These are phyloP conservation scores for Globisporangium yorkense DNA, from an alignment of 352 stramenopile genomes.

Conservation along the genomic window DNA sequence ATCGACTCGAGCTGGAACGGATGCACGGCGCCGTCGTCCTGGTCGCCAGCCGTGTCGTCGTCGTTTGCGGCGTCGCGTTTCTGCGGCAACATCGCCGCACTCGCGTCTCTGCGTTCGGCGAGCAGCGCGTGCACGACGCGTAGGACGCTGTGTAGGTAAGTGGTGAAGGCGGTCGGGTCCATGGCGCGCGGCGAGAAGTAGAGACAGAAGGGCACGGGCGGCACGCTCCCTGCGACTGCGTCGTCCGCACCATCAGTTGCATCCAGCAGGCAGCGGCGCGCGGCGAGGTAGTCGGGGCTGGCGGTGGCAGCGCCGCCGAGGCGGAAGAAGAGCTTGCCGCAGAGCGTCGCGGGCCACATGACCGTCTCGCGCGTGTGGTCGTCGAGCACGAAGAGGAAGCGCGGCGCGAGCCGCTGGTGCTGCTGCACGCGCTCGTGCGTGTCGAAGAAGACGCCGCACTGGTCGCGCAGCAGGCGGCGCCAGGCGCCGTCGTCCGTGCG, in stretches of 20 bases:
- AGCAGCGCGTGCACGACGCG: slow-evolving; percentile 13
- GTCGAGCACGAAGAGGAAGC: slow-evolving; percentile 27
- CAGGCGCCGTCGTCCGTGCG: slow-evolving; percentile 13
- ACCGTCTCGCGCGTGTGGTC: slow-evolving; percentile 26
- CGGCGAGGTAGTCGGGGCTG: slow-evolving; percentile 17
- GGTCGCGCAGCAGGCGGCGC: slow-evolving; percentile 20
- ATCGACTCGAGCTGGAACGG: slow-evolving; percentile 25
- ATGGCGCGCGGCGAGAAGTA: slow-evolving; percentile 25
- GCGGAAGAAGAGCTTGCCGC: slow-evolving; percentile 13
- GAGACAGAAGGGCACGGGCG: slow-evolving; percentile 23
- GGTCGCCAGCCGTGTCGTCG: neutral
- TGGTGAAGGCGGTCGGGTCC: slow-evolving; percentile 17
- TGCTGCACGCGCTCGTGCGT: slow-evolving; percentile 7
- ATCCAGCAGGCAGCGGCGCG: slow-evolving; percentile 4
- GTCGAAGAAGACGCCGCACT: slow-evolving; percentile 20
- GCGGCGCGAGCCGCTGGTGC: slow-evolving; percentile 3
- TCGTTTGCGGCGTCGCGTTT: neutral
- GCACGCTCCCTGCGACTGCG: neutral
- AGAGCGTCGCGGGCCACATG: slow-evolving; percentile 13
- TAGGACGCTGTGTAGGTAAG: slow-evolving; percentile 25
- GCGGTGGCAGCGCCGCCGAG: neutral
- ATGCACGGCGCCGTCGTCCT: neutral
- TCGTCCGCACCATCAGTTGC: neutral
- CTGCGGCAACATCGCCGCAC: neutral
- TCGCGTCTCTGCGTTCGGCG: neutral